Conservation (phyloP, 805 yeast species). For the Nakazawaea siamensis region DNA sequence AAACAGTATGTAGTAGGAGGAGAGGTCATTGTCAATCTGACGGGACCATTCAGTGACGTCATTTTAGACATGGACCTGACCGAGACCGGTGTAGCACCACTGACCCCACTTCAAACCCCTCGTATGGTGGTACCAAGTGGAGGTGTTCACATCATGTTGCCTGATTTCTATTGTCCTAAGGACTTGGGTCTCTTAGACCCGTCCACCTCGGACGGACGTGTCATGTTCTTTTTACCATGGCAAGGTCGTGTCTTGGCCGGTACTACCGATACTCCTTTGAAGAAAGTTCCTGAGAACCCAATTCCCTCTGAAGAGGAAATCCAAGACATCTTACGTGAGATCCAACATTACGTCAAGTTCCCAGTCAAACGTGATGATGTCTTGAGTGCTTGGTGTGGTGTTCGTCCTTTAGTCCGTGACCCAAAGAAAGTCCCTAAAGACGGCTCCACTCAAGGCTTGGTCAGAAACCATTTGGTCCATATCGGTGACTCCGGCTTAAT, state of each 20-base stretch:
- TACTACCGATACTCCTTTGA: conserved; percentile 87
- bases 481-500: conserved; percentile 59
- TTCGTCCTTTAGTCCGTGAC: conserved; percentile 88
- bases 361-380: conserved; percentile 88
- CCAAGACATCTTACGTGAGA: conserved; percentile 76
- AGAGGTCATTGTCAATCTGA: conserved; percentile 79
- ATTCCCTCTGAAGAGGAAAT: conserved; percentile 84
- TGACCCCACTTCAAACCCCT: conserved; percentile 34
- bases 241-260: conserved; percentile 96
- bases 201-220: conserved; percentile 89
- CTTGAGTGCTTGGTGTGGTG: conserved; percentile 94
- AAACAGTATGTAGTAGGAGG: conserved; percentile 54
- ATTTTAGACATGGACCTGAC: conserved; percentile 81
- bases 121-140: conserved; percentile 89
- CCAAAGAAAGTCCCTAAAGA: conserved; percentile 43
- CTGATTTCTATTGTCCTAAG: conserved; percentile 86
- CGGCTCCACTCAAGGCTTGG: conserved; percentile 74
- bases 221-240: conserved; percentile 96
- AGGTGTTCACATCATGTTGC: conserved; percentile 89
- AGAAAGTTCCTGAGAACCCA: conserved; percentile 64
- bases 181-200: conserved; percentile 88
- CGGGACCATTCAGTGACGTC: conserved; percentile 88
- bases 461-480: conserved; percentile 79
- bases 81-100: conserved; percentile 56
- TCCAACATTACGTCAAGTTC: conserved; percentile 84